Base-by-base conservation (phyloP, 768 basidiomycete species). In the Epithele typhae region DNA sequence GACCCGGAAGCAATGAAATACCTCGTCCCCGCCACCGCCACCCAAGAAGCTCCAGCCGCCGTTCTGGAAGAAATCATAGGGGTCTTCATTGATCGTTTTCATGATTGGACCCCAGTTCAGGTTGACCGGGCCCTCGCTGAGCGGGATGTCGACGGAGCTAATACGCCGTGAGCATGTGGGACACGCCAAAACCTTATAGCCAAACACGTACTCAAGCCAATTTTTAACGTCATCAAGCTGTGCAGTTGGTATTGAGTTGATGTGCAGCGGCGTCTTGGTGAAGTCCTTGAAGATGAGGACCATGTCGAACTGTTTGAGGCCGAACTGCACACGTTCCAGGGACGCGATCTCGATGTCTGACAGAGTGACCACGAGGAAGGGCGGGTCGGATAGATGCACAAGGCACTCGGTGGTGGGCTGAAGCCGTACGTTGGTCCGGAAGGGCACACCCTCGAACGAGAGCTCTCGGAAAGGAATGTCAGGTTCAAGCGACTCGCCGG, bases 231-330 rank as follows among this genome's bases (percentile, higher is more conserved):
- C 93, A 60, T 99, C 96, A 59, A 98, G 79, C 57, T 92, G 87
- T 2, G 80, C 69, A 46, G 79, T 88, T 19, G 90, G 92, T 55
- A 99, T 94, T 1, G 93, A 93, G 64, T 99, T 98, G 71, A 98
- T 92, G 59, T 98, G 96, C 9, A 97, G 74, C 0, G 95, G 94
- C 3, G 84, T 52, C 59, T 89, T 89, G 30, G 90, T 87, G 67
- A 97, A 97, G 64, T 99, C 96, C 62, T 91, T 91, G 77, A 97
- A 90, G 49, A 99, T 85, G 37, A 98, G 77, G n/a, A 96, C 88
- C 59, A 98, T 75, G 74, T 98, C 96, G 58, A 99, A 99, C 57
- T 98, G 94, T 66, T 91, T 95, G 52, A 98, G 68, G 5, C 88
- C 86, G 61, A 95, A 98, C 63, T 96, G 92, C 4, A 98, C 94